phyloP scores from a whole-genome alignment of 257 asterid species.

The Fraxinus anomala region DNA sequence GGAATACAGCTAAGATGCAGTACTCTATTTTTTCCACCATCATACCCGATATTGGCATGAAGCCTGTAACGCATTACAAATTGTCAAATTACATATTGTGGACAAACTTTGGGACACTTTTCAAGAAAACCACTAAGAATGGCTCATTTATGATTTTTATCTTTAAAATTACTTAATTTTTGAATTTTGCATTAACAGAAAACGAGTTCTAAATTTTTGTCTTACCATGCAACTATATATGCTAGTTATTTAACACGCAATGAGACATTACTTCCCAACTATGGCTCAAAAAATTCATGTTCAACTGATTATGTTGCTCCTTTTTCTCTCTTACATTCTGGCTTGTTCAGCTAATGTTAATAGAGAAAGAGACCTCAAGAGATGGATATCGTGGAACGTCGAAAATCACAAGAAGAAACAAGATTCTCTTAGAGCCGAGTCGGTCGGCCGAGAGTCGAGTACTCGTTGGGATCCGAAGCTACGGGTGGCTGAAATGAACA shows the following conservation, averaged over 20 bases:
- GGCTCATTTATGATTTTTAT: neutral
- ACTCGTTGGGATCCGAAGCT: slow-evolving; percentile 36
- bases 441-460: neutral
- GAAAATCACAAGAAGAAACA: slow-evolving; percentile 30
- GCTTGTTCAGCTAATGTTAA: slow-evolving; percentile 19
- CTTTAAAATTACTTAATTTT: neutral
- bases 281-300: slow-evolving; percentile 36
- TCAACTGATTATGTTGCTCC: slow-evolving; percentile 17
- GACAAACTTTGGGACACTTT: slow-evolving; percentile 33
- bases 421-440: neutral
- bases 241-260: neutral
- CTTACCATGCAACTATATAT: slow-evolving; percentile 12
- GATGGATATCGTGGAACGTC: slow-evolving; percentile 49
- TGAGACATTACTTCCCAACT: slow-evolving; percentile 1
- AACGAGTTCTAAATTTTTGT: neutral
- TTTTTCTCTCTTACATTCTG: slow-evolving; percentile 26
- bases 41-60: slow-evolving; percentile 13
- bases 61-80: slow-evolving; percentile 21
- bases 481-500: slow-evolving; percentile 45
- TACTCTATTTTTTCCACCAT: slow-evolving; percentile 5
- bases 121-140: neutral
- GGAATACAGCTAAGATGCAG: slow-evolving; percentile 41
- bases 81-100: slow-evolving; percentile 4
- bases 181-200: neutral
- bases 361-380: slow-evolving; percentile 18